Evolutionary conservation across 371 early-diverging fungal genomes (phyloP).

Genomic region (Nematocida ironsii): DNA sequence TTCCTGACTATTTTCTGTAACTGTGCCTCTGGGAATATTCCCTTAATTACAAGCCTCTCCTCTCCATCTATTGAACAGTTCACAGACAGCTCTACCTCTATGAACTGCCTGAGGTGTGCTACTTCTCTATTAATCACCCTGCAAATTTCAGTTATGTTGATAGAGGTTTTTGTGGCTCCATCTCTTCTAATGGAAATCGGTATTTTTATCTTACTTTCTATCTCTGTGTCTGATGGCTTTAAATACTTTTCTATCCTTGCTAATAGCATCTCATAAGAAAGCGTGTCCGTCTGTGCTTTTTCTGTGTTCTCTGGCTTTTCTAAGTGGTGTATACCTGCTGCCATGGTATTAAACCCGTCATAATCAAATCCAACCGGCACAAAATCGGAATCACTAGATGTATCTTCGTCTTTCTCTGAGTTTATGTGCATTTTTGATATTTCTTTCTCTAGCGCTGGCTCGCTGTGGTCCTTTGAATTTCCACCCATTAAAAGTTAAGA

Average conservation of each 20-base stretch:
- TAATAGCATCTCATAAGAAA: constrained; percentile 66
- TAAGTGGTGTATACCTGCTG: constrained; percentile 55
- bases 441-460: constrained; percentile 34
- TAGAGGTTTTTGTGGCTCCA: constrained; percentile 62
- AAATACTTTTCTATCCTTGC: constrained; percentile 63
- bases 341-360: constrained; percentile 56
- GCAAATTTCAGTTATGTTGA: constrained; percentile 67
- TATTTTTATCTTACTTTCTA: constrained; percentile 61
- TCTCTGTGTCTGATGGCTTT: constrained; percentile 58
- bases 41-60: constrained; percentile 89
- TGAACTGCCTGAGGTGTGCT: constrained; percentile 91
- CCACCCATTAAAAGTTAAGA: constrained; percentile 35
- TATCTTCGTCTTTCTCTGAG: not conserved
- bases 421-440: constrained; percentile 14
- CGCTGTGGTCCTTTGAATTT: constrained; percentile 20
- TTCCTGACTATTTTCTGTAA: constrained; percentile 92
- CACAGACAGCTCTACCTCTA: constrained; percentile 95
- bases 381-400: constrained; percentile 37
- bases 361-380: constrained; percentile 60
- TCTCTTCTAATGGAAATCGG: constrained; percentile 68
- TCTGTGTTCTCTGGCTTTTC: constrained; percentile 41
- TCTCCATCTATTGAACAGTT: constrained; percentile 89
- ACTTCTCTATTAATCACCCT: constrained; percentile 75
- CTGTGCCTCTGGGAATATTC: constrained; percentile 94
- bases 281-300: constrained; percentile 5